Conservation (phyloP, 2,329 filamentous ascomycete genomes). For the Fusarium falciforme region DNA sequence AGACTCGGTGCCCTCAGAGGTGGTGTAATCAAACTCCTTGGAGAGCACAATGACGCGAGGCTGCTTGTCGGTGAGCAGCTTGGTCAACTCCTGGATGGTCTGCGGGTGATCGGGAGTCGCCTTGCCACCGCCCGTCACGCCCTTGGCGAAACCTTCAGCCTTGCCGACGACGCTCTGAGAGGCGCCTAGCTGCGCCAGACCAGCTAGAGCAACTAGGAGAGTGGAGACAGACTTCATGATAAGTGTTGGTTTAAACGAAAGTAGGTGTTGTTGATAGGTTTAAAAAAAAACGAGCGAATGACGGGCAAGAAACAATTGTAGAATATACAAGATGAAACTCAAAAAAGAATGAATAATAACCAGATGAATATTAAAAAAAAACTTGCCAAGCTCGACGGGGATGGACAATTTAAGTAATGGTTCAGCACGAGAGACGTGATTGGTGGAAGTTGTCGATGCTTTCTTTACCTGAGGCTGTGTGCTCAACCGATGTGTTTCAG, state of each 20-base stretch:
- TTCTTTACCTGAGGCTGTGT: background rate
- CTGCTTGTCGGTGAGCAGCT: constrained; percentile 65
- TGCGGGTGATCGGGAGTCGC: constrained; percentile 66
- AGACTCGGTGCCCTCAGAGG: constrained; percentile 57
- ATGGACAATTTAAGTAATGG: background rate
- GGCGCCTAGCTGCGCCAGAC: background rate
- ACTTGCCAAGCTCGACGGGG: background rate
- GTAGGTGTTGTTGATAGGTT: background rate
- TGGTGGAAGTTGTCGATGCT: background rate
- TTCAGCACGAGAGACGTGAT: background rate
- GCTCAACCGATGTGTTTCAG: background rate
- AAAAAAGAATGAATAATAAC: background rate
- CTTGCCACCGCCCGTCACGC: constrained; percentile 70
- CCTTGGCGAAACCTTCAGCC: constrained; percentile 56
- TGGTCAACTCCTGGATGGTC: constrained; percentile 65
- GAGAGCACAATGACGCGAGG: constrained; percentile 68
- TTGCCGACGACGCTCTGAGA: constrained; percentile 46
- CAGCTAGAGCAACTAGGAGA: background rate
- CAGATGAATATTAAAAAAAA: background rate
- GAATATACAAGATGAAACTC: background rate
- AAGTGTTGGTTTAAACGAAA: background rate
- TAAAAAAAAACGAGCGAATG: background rate
- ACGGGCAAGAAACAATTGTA: background rate
- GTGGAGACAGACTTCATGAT: constrained; percentile 1
- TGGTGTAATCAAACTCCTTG: constrained; percentile 66